Evolutionary conservation across 768 basidiomycete species (phyloP), one percentile per base, ranked within the genome.

Genomic region (Strobilomyces echinocephalus): DNA sequence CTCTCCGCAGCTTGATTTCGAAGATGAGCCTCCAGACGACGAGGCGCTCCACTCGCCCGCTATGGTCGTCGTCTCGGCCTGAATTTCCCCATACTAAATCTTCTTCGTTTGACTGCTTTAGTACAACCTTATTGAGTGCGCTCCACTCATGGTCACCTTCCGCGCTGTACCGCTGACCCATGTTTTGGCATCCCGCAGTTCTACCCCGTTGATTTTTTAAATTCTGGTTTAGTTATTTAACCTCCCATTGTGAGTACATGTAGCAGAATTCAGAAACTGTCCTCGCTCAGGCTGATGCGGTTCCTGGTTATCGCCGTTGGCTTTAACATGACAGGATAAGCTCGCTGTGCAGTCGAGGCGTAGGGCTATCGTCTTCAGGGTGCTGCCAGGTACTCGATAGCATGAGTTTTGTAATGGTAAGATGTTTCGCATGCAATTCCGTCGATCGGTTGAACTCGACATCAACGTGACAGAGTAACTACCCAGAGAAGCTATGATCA

Each of bases 21-120:
- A 92, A 62, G 89, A 92, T 59, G 84, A 89, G 51, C 74, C 77
- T n/a, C 75, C 78, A 8, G 84, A 83, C 16, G 77, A 78, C 5
- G 78, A 73, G 16, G 52, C 49, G 26, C 50, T 54, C 51, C 44
- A 54, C 20, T 59, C 67, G 56, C 50, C 49, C 1, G 35, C 45
- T 16, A n/a, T 59, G 46, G 39, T 68, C 11, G 36, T 57, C 5
- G 48, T 54, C 38, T 62, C 60, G 2, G 66, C 64, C 5, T 5
- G 7, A 14, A 12, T 39, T 11, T 15, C 26, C n/a, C 21, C 15
- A n/a, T 42, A 1, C 8, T 14, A 31, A 45, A 3, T 33, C 30
- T 4, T 14, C 6, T 18, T 44, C 15, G 16, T 24, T 38, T 15
- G 5, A 31, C 34, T 10, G 5, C 12, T n/a, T 36, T 15, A 7